phyloP scores from a whole-genome alignment of 768 basidiomycete genomes.

The Phaeolepiota aurea region DNA sequence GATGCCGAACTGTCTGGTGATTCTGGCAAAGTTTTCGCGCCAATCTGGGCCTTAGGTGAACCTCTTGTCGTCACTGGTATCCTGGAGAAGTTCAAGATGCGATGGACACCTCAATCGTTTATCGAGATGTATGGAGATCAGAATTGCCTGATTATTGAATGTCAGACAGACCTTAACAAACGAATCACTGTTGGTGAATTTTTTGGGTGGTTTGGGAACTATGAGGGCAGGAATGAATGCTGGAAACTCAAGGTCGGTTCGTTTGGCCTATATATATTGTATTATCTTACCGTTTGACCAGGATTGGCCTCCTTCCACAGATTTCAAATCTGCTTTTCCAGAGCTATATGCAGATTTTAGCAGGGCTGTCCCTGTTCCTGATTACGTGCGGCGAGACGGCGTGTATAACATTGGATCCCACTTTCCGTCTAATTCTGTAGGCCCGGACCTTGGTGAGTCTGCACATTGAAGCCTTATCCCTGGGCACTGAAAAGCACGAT shows the following conservation, averaged over 20 bases:
- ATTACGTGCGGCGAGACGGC: slow-evolving; percentile 87
- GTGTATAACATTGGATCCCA: slow-evolving; percentile 84
- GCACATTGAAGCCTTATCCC: slow-evolving; percentile 5
- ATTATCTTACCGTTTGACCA: slow-evolving; percentile 18
- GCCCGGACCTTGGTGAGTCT: slow-evolving; percentile 68
- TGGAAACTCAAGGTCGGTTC: slow-evolving; percentile 68
- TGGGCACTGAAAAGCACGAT: slow-evolving; percentile 5
- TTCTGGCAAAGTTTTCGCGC: slow-evolving; percentile 36
- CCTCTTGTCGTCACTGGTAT: slow-evolving; percentile 74
- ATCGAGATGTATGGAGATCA: slow-evolving; percentile 56
- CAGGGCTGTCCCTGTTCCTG: slow-evolving; percentile 76
- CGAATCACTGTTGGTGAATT: slow-evolving; percentile 67
- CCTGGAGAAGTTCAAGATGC: slow-evolving; percentile 48
- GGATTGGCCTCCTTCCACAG: slow-evolving; percentile 90
- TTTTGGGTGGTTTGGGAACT: slow-evolving; percentile 70
- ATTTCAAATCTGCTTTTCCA: slow-evolving; percentile 80
- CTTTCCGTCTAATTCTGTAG: slow-evolving; percentile 72
- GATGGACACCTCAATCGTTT: slow-evolving; percentile 85
- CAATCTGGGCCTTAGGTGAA: slow-evolving; percentile 65
- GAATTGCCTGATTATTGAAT: slow-evolving; percentile 70
- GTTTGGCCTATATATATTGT: slow-evolving; percentile 1
- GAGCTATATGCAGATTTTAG: slow-evolving; percentile 83
- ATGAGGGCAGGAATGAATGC: slow-evolving; percentile 44
- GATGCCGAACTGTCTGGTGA: slow-evolving; percentile 45
- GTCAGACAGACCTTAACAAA: slow-evolving; percentile 62